Percentiles rank a stretch among this genome's conserved stretches.
phyloP scores from a whole-genome alignment of 257 asterid genomes.

The Misopates orontium region DNA sequence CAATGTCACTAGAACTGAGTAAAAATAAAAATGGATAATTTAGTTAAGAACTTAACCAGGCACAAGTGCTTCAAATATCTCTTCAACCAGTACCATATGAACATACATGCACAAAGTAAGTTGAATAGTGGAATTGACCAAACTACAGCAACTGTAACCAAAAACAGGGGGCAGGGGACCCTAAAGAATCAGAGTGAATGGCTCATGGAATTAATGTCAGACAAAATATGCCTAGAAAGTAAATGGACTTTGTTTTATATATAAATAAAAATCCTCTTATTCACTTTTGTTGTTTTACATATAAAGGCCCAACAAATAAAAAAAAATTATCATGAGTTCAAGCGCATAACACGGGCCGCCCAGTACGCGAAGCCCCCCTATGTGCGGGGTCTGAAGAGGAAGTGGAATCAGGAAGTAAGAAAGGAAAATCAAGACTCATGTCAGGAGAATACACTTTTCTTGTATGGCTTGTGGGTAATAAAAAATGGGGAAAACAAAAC shows the following conservation, averaged over 20 bases:
- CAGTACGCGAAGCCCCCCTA: too few relatives aligned
- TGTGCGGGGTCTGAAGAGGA: too few relatives aligned
- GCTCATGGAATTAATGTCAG: too few relatives aligned
- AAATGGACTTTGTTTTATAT: slow-evolving; percentile 10
- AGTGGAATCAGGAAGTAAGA: neutral
- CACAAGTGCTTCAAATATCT: neutral
- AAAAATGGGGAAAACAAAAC: neutral
- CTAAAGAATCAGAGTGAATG: too few relatives aligned
- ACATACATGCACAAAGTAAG: too few relatives aligned
- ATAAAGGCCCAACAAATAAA: neutral
- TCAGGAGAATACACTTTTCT: slow-evolving; percentile 10
- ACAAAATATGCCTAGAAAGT: slow-evolving; percentile 15
- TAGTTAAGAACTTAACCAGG: neutral
- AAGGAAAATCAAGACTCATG: slow-evolving; percentile 7
- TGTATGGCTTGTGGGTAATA: neutral
- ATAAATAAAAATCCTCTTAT: slow-evolving; percentile 9
- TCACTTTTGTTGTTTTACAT: neutral
- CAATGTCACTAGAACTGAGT: slow-evolving; percentile 6
- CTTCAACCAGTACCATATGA: neutral
- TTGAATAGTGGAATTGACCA: too few relatives aligned
- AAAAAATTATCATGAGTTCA: slow-evolving; percentile 2
- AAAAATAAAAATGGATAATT: too few relatives aligned
- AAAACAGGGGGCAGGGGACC: too few relatives aligned
- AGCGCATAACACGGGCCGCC: neutral
- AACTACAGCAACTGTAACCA: too few relatives aligned